Base-by-base conservation (phyloP, 345 rosid genomes). In the Abelmoschus esculentus region DNA sequence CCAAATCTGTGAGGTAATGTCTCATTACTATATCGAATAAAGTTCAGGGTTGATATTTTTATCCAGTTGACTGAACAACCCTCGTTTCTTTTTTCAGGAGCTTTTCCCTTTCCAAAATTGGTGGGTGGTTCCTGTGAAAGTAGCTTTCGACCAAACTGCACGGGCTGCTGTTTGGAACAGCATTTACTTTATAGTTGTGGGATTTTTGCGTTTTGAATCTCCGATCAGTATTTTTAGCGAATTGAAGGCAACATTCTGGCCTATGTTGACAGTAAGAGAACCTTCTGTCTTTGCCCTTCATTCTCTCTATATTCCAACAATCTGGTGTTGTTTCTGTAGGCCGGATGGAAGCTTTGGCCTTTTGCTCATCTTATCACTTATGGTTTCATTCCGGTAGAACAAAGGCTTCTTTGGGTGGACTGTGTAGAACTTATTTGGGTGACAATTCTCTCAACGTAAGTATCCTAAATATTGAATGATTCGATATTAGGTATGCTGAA, bases 321-420 rank as follows among this genome's bases (percentile, higher is more conserved):
- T 53, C 0, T 29, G 9, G 13, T 67, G 29, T 67, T 53, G 4
- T 5, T 66, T 66, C 1, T 72, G 73, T 87, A 95, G 99, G 99
- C 99, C 4, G 99, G 99, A 8, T 91, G 99, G 99, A 95, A 95
- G 75, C 93, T 95, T 53, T 95, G 99, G 99, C 99, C 99, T 32
- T 95, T 91, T 73, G 99, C 99, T 67, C 97, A 95, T 86, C 87
- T 93, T 73, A 72, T 91, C 67, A 95, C 99, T 14, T 89, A 95
- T 44, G 99, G 99, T 67, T 74, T 85, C 76, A 56, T 95, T n/a
- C 99, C 99, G 13, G 83, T 95, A 44, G 90, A 95, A 61, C 97
- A 95, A 85, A 78, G 99, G 60, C 97, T 95, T 68, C 96, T 91
- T 9, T 95, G 99, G 99, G 97, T 91, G 74, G 99, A 95, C 75